phyloP scores from a whole-genome alignment of 805 yeast species.

The Yarrowia phangngaensis region DNA sequence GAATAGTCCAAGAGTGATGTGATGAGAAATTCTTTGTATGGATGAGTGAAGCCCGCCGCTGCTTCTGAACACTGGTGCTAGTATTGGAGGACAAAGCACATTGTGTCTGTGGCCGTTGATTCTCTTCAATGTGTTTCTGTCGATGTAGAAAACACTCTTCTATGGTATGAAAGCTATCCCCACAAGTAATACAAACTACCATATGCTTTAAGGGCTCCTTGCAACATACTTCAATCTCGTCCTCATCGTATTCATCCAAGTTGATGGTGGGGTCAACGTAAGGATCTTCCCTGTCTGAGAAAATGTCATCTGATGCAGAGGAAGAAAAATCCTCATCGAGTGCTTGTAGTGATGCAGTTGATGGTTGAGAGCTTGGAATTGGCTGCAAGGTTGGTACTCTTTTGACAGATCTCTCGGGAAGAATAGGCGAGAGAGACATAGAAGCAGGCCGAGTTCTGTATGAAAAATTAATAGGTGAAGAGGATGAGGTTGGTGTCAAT shows the following conservation, averaged over 20 bases:
- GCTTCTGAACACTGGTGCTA: conserved; percentile 1
- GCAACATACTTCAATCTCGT: conserved; percentile 10
- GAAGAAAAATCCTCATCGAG: conserved; percentile 11
- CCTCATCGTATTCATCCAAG: conserved; percentile 19
- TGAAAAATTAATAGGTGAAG: neutral
- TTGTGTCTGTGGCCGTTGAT: neutral
- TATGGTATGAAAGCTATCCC: conserved; percentile 16
- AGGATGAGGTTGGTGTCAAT: neutral
- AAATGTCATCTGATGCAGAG: conserved; percentile 15
- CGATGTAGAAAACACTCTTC: conserved; percentile 12
- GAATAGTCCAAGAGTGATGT: conserved; percentile 19
- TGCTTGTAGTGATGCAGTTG: conserved; percentile 6
- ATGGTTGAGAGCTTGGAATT: conserved; percentile 4
- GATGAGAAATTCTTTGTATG: conserved; percentile 8
- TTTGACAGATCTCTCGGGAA: conserved; percentile 17
- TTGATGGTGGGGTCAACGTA: conserved; percentile 23
- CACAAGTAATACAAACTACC: conserved; percentile 19
- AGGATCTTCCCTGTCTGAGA: conserved; percentile 16
- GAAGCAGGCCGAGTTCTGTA: conserved; percentile 16
- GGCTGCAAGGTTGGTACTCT: conserved; percentile 3
- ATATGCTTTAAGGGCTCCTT: conserved; percentile 11
- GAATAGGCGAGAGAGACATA: conserved; percentile 17
- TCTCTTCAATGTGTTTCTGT: neutral
- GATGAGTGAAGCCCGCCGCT: conserved; percentile 15
- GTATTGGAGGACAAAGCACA: conserved; percentile 4